Evolutionary conservation across 2,329 filamentous ascomycete species (phyloP).

Genomic region (Arachnopeziza araneosa): DNA sequence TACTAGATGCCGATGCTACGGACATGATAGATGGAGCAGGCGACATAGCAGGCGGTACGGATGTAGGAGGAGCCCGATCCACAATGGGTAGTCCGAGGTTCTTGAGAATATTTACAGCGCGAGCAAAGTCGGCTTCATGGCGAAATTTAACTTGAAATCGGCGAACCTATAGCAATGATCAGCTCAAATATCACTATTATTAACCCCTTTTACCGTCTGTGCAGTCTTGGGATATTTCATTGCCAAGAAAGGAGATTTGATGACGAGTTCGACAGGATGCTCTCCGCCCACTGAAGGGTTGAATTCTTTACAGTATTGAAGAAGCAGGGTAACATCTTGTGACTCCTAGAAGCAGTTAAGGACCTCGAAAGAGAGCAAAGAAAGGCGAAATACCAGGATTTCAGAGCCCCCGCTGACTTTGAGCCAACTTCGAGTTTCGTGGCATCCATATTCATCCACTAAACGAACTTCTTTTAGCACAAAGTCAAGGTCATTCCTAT

Average conservation of each 20-base stretch:
- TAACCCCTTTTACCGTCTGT: conserved; percentile 18
- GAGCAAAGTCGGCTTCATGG: conserved; percentile 32
- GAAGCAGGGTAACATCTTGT: conserved; percentile 26
- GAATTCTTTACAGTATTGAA: conserved; percentile 14
- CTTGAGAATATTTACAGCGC: conserved; percentile 23
- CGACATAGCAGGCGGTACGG: neutral
- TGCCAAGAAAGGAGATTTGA: conserved; percentile 30
- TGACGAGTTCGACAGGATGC: conserved; percentile 29
- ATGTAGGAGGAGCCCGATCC: conserved; percentile 6
- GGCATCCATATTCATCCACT: conserved; percentile 17
- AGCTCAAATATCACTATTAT: neutral
- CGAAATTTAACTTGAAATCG: conserved; percentile 40
- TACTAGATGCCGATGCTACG: neutral
- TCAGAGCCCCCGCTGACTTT: conserved; percentile 37
- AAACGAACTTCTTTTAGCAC: conserved; percentile 21
- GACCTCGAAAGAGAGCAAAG: neutral
- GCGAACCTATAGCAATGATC: conserved; percentile 30
- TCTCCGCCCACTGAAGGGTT: conserved; percentile 17
- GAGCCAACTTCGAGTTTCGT: conserved; percentile 25
- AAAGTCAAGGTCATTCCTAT: conserved; percentile 24
- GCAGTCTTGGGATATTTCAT: conserved; percentile 30
- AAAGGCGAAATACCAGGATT: conserved; percentile 33
- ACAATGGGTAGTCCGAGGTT: conserved; percentile 31
- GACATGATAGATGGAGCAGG: neutral
- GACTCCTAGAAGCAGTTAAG: conserved; percentile 20